Conservation (phyloP, 2,329 filamentous ascomycete species). For the Aureobasidium sp. region DNA sequence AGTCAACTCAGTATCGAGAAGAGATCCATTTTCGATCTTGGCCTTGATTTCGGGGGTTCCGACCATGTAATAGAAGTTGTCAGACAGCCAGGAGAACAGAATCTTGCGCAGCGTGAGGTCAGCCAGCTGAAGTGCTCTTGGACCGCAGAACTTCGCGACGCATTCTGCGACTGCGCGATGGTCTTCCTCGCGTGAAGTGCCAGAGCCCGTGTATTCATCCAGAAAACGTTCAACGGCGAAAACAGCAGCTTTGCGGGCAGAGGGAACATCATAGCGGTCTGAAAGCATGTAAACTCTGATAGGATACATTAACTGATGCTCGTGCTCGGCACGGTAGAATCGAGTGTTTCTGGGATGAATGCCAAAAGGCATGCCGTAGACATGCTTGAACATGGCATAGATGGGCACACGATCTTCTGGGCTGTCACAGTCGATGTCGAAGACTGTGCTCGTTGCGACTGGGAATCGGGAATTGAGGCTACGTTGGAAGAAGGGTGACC, state of each 20-base stretch:
- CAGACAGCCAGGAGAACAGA: not conserved
- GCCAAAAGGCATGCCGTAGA: not conserved
- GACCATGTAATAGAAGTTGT: not conserved
- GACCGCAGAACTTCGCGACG: not conserved
- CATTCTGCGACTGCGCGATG: not conserved
- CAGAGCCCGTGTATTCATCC: too few relatives aligned
- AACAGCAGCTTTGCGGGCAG: not conserved
- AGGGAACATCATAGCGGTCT: not conserved
- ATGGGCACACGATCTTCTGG: not conserved
- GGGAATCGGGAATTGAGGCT: not conserved
- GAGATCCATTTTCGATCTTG: not conserved
- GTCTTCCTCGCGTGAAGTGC: too few relatives aligned
- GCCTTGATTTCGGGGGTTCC: not conserved
- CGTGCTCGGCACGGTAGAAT: too few relatives aligned
- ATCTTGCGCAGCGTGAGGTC: not conserved
- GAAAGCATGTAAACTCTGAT: not conserved
- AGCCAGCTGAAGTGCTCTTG: not conserved
- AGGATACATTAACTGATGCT: too few relatives aligned
- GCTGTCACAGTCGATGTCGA: not conserved
- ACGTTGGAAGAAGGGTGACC: not conserved
- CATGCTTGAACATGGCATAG: not conserved
- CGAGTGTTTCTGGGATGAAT: too few relatives aligned
- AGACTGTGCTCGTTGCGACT: not conserved
- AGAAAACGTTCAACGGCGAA: too few relatives aligned
- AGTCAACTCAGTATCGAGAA: not conserved